These are phyloP conservation scores for Phlyctochytrium bullatum DNA, from an alignment of 192 early-diverging fungal species.

Conservation along the genomic window DNA sequence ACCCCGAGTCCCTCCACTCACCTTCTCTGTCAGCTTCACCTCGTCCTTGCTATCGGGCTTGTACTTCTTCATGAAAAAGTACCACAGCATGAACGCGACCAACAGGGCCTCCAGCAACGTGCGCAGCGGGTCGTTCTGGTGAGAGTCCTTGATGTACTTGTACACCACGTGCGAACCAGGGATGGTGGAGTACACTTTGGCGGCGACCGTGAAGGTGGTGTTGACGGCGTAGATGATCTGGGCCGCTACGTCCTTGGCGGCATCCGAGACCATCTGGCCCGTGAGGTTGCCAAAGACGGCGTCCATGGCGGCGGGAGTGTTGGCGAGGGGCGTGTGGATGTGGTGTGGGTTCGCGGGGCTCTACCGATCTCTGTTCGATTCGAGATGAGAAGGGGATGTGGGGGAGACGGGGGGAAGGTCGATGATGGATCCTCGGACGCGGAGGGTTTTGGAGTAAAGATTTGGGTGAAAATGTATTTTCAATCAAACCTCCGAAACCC, in stretches of 20 bases:
- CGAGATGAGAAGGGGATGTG: too few relatives aligned
- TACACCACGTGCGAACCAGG: slow-evolving; percentile 76
- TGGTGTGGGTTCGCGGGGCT: too few relatives aligned
- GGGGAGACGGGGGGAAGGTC: too few relatives aligned
- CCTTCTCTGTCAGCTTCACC: slow-evolving; percentile 79
- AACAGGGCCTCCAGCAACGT: slow-evolving; percentile 79
- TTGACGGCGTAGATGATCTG: slow-evolving; percentile 47
- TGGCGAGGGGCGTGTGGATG: too few relatives aligned
- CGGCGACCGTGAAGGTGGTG: slow-evolving; percentile 43
- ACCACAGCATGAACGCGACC: slow-evolving; percentile 85
- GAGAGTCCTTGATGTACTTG: slow-evolving; percentile 81
- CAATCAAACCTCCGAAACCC: too few relatives aligned
- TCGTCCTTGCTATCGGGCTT: slow-evolving; percentile 65
- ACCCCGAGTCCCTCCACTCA: slow-evolving; percentile 17
- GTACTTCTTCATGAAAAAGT: slow-evolving; percentile 79
- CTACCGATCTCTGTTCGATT: too few relatives aligned
- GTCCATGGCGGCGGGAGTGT: slow-evolving; percentile 7
- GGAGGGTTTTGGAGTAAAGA: too few relatives aligned
- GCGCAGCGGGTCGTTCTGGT: slow-evolving; percentile 93
- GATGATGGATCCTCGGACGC: too few relatives aligned
- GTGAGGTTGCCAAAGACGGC: slow-evolving; percentile 8
- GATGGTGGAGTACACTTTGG: slow-evolving; percentile 43
- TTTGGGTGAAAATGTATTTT: too few relatives aligned
- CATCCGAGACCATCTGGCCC: too few relatives aligned
- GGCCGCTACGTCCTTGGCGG: slow-evolving; percentile 39